Conservation (phyloP, 2,329 filamentous ascomycete species). For the Fusarium sp. region DNA sequence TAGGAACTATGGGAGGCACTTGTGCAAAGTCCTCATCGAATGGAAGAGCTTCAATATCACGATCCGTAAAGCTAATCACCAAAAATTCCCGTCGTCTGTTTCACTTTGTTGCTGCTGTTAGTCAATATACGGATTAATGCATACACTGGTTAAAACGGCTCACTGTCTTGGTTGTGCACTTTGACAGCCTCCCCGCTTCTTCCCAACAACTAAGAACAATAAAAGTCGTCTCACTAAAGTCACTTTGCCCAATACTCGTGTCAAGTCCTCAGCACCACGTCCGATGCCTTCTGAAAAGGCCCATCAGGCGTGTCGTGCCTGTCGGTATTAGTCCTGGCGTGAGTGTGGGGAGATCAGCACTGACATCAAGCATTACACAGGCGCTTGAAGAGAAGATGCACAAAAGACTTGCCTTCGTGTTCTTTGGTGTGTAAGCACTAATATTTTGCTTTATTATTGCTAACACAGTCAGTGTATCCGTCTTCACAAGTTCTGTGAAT, state of each 20-base stretch:
- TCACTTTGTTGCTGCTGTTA: background rate
- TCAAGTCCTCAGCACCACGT: background rate
- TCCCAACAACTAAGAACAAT: background rate
- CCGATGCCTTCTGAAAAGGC: conserved; percentile 1
- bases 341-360: background rate
- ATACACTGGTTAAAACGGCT: background rate
- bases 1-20: conserved; percentile 31
- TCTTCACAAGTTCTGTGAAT: conserved; percentile 8
- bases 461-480: background rate
- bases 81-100: background rate
- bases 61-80: conserved; percentile 5
- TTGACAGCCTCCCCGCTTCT: background rate
- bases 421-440: conserved; percentile 25
- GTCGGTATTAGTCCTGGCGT: conserved; percentile 4
- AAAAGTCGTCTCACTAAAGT: background rate
- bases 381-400: conserved; percentile 34
- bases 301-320: conserved; percentile 9
- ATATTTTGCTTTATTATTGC: too few relatives aligned
- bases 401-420: conserved; percentile 28
- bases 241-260: background rate
- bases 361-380: background rate
- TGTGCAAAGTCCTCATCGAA: conserved; percentile 16
- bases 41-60: conserved; percentile 15
- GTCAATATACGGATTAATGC: background rate
- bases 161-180: background rate